phyloP scores from a whole-genome alignment of 1,139 yeast species.

The Pichia sp. region DNA sequence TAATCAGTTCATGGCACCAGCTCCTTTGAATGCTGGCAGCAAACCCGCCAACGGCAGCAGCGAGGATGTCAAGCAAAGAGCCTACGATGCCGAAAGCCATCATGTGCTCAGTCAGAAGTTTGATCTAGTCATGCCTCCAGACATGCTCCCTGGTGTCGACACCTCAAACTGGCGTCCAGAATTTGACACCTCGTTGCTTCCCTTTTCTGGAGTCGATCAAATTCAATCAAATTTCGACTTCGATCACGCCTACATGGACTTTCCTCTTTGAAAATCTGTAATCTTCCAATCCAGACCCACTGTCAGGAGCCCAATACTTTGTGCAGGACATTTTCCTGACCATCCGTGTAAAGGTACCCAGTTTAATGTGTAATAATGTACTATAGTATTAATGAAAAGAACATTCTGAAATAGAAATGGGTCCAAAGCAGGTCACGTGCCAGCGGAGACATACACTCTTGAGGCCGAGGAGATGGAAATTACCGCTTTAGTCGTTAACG shows the following conservation, averaged over 20 bases:
- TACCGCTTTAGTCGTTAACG: not conserved
- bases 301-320: no score
- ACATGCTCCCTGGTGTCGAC: conserved; percentile 3
- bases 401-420: no score
- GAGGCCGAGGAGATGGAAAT: not conserved
- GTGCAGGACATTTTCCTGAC: no score
- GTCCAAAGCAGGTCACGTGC: not conserved
- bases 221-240: not conserved
- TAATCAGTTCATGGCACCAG: not conserved
- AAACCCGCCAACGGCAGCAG: not conserved
- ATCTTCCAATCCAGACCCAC: no score
- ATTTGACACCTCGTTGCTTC: conserved; percentile 9
- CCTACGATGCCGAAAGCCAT: not conserved
- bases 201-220: not conserved
- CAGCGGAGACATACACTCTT: not conserved
- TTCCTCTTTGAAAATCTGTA: not conserved
- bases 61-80: not conserved
- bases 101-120: conserved; percentile 2
- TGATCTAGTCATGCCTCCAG: conserved; percentile 12
- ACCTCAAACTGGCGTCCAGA: conserved; percentile 9
- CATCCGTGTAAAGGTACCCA: not conserved
- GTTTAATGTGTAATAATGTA: not conserved
- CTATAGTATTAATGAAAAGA: not conserved
- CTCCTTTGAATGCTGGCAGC: not conserved
- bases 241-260: not conserved